These are phyloP conservation scores for Neurospora sp. DNA, from an alignment of 495 filamentous ascomycete species.

Conservation along the genomic window DNA sequence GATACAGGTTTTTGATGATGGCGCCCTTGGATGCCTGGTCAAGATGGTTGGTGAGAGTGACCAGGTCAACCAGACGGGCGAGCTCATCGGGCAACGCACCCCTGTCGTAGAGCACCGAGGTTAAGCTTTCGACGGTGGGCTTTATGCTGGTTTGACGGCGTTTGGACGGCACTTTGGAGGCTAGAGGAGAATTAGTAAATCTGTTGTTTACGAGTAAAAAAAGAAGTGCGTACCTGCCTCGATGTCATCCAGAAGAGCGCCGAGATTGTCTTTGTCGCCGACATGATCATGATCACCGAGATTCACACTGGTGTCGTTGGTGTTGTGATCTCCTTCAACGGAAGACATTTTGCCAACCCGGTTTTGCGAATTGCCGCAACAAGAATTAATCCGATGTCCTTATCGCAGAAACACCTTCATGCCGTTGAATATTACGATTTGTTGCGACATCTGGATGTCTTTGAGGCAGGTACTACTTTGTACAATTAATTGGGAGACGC, in stretches of 20 bases:
- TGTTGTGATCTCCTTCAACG: background rate
- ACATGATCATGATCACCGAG: background rate
- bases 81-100: conserved; percentile 56
- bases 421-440: background rate
- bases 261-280: conserved; percentile 8
- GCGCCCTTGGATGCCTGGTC: conserved; percentile 62
- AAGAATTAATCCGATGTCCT: background rate
- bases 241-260: conserved; percentile 17
- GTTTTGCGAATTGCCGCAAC: background rate
- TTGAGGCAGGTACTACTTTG: background rate
- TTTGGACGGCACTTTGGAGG: conserved; percentile 39
- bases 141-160: conserved; percentile 35
- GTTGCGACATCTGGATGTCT: background rate
- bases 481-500: background rate
- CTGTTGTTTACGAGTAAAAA: background rate
- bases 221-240: conserved; percentile 15
- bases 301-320: background rate
- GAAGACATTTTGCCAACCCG: background rate
- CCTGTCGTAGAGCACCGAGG: conserved; percentile 47
- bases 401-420: background rate
- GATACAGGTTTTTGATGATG: conserved; percentile 68
- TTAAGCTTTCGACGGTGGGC: conserved; percentile 37
- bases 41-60: conserved; percentile 56
- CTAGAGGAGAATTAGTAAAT: conserved; percentile 19
- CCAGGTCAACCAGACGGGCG: conserved; percentile 51